Percentiles rank a stretch among this genome's conserved stretches.
phyloP scores from a whole-genome alignment of 345 rosid species.

The Dimocarpus longan region DNA sequence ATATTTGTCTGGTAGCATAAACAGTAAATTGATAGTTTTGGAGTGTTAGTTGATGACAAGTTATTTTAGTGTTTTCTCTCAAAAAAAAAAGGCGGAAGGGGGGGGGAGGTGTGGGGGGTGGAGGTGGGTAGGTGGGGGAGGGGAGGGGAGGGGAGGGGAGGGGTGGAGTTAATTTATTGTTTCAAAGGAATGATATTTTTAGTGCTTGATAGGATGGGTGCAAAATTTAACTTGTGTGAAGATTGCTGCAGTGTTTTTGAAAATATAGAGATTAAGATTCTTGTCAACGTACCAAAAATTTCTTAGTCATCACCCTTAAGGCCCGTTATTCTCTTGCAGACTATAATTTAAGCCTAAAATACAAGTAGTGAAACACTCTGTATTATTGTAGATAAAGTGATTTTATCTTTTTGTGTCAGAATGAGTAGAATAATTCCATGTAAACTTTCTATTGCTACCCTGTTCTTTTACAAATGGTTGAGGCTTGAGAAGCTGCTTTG shows the following conservation, averaged over 20 bases:
- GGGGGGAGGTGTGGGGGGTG: too few species aligned
- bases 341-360: neutral
- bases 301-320: neutral
- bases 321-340: neutral
- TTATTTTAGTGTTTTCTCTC: neutral
- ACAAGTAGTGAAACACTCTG: neutral
- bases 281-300: neutral
- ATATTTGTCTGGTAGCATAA: neutral
- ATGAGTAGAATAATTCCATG: neutral
- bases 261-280: neutral
- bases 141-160: too few species aligned
- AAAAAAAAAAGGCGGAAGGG: too few species aligned
- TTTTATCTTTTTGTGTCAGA: neutral
- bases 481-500: neutral
- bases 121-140: too few species aligned
- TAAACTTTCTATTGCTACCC: neutral
- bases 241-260: neutral
- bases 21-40: neutral
- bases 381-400: neutral
- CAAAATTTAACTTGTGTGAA: neutral
- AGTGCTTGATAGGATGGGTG: neutral
- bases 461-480: neutral
- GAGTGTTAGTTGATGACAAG: neutral
- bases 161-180: neutral
- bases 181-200: neutral